Conservation (phyloP, 1,139 yeast genomes). For the Candida freyschussii region DNA sequence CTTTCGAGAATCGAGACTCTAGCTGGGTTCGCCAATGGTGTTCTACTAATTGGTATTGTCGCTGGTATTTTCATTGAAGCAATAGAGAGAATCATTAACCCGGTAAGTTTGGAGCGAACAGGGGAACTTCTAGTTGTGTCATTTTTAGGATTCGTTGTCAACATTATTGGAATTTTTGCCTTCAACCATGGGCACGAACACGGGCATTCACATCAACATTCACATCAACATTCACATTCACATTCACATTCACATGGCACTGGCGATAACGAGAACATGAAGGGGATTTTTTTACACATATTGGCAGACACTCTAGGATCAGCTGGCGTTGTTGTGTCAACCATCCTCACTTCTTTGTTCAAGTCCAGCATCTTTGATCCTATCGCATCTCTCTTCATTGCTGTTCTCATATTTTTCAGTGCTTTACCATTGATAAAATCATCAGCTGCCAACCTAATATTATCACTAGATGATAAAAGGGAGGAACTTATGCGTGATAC, state of each 20-base stretch:
- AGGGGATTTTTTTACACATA: slow-evolving; percentile 88
- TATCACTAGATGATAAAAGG: slow-evolving; percentile 50
- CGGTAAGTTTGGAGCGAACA: slow-evolving; percentile 73
- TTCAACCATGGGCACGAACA: slow-evolving; percentile 67
- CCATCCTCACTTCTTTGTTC: slow-evolving; percentile 57
- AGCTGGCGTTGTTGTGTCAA: slow-evolving; percentile 90
- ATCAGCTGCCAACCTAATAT: slow-evolving; percentile 68
- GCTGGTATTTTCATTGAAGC: slow-evolving; percentile 88
- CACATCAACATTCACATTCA: slow-evolving; percentile 6
- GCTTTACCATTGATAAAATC: slow-evolving; percentile 81
- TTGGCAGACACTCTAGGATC: slow-evolving; percentile 96
- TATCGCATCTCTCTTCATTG: slow-evolving; percentile 83
- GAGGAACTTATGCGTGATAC: slow-evolving; percentile 61
- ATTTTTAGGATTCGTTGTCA: slow-evolving; percentile 76
- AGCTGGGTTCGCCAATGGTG: slow-evolving; percentile 94
- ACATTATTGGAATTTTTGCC: slow-evolving; percentile 88
- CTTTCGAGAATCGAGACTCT: slow-evolving; percentile 79
- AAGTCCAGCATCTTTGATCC: slow-evolving; percentile 75
- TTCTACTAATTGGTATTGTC: slow-evolving; percentile 79
- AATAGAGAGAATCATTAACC: slow-evolving; percentile 69
- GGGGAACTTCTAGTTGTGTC: slow-evolving; percentile 86
- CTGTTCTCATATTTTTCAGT: slow-evolving; percentile 70
- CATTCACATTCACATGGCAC: slow-evolving; percentile 29
- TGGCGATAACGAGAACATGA: slow-evolving; percentile 75
- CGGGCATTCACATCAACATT: slow-evolving; percentile 27